Base-by-base conservation (phyloP, 2,329 filamentous ascomycete species). In the Epicoccum sorghinum region DNA sequence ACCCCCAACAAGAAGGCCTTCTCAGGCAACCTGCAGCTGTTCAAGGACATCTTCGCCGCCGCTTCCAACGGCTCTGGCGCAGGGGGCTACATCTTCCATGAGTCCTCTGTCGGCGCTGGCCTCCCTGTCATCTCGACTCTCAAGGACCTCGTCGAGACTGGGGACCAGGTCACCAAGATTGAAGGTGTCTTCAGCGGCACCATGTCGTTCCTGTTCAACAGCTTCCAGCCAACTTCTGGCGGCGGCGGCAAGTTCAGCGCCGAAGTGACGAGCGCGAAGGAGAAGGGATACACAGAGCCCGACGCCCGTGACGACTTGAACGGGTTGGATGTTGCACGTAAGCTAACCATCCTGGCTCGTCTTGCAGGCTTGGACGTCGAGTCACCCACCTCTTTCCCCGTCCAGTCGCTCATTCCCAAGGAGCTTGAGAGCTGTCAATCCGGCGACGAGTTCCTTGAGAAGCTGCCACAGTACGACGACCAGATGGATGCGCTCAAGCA, bases 1-100 rank as follows among this genome's bases (percentile, higher is more conserved):
- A 99, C 95, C 0, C 93, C 95, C 38, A 99, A 98, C 83, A 99
- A 99, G 82, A 99, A 99, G 79, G 93, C 90, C 12, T 99, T 99
- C 78, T 96, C 91, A 0, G 87, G 89, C 53, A 86, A 85, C 40
- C 87, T 90, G 68, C 81, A 86, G 65, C 80, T 96, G 51, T 99
- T 93, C 93, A 84, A 90, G 69, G 86, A 89, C 59, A 97, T 99
- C 71, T 96, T 96, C 76, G 78, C 80, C 3, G 83, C 90, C 1
- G 88, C 92, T 1, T 81, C 83, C 42, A 81, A 83, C 1, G 89
- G 89, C 38, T 75, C 78, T 30, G 89, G 89, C 41, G 68, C 63
- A 18, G 80, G 82, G 40, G 90, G 93, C 38, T 89, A 91, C 71
- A 83, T 98, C 55, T 98, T 95, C 82, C 95, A 99, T 75, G 95